Evolutionary conservation across 2,329 filamentous ascomycete species (phyloP), one percentile per base, ranked within the genome.

Genomic region (Penicillium rolfsii): DNA sequence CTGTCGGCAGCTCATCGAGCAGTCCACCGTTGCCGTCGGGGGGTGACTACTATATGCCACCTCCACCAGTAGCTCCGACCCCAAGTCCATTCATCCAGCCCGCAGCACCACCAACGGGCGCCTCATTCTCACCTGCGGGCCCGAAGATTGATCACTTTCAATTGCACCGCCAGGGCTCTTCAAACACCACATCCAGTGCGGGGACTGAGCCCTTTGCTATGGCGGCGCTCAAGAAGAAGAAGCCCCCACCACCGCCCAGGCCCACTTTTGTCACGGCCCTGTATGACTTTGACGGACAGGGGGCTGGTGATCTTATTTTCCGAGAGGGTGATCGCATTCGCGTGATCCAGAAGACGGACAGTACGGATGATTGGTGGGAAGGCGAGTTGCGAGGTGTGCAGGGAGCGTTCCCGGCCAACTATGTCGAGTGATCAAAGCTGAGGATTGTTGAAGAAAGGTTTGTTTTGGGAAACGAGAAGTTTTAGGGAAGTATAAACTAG

Each of bases 331-430:
- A 95, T 70, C 82, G 84, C 53, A 96, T 96, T 67, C 85, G 83
- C 49, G 88, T 96, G 3, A 72, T 93, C 35, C 91, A 91, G 79
- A 91, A 89, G 79, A 95, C 91, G 2, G 84, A 86, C 6, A 92
- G 88, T 63, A 89, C 87, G 24, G 89, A 95, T 76, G 91, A 95
- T 73, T 96, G 91, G 91, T 96, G 91, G 91, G 85, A 91, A 63
- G 91, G 91, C 12, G 91, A 95, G 75, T 65, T 93, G 14, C 81
- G 81, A 43, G 91, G 91, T 0, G 74, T 81, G 28, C 84, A 82
- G 71, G 91, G 91, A 3, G 87, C 82, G 66, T 96, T 96, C 73
- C 91, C 91, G 0, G 91, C 91, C 6, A 96, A 96, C 76, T 96
- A 96, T 77, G 91, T 89, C 71, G 83, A 84, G 68, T 66, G 59